These are phyloP conservation scores for Didymella sp. DNA, from an alignment of 2,329 filamentous ascomycete species.

Conservation along the genomic window DNA sequence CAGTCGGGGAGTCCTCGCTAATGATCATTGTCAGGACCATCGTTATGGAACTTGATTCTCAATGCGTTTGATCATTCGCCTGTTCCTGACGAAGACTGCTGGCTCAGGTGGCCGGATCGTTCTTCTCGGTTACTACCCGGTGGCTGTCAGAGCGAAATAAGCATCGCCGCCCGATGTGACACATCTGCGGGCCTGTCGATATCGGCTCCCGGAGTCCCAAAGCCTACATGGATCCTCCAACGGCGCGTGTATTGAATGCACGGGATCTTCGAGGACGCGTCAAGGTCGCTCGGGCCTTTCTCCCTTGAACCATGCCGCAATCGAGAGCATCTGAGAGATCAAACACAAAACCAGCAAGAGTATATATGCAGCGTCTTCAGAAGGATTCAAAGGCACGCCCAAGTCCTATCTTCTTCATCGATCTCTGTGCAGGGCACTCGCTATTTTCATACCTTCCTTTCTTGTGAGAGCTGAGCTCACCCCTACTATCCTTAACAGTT, in stretches of 20 bases:
- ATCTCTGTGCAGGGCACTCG: constrained; percentile 45
- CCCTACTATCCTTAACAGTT: constrained; percentile 24
- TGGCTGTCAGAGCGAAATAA: constrained; percentile 27
- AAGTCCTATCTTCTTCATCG: constrained; percentile 24
- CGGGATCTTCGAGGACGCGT: constrained; percentile 36
- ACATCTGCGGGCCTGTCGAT: constrained; percentile 35
- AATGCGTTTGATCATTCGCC: constrained; percentile 44
- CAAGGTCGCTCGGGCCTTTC: constrained; percentile 25
- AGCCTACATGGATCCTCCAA: constrained; percentile 42
- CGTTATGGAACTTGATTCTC: constrained; percentile 24
- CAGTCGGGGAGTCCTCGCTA: constrained; percentile 29
- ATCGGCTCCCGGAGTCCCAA: constrained; percentile 30
- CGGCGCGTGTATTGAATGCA: constrained; percentile 44
- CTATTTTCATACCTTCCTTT: constrained; percentile 32
- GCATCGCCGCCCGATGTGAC: constrained; percentile 35
- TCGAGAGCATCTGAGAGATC: constrained; percentile 18
- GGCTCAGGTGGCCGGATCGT: constrained; percentile 26
- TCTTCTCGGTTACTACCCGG: constrained; percentile 14
- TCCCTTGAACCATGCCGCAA: constrained; percentile 17
- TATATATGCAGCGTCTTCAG: constrained; percentile 34
- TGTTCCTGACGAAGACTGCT: constrained; percentile 33
- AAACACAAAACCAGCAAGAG: constrained; percentile 11
- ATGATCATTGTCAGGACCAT: constrained; percentile 29
- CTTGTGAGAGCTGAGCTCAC: constrained; percentile 48
- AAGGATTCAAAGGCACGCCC: constrained; percentile 25